These are phyloP conservation scores for Rutstroemia sp. DNA, from an alignment of 2,329 filamentous ascomycete genomes.

Conservation along the genomic window DNA sequence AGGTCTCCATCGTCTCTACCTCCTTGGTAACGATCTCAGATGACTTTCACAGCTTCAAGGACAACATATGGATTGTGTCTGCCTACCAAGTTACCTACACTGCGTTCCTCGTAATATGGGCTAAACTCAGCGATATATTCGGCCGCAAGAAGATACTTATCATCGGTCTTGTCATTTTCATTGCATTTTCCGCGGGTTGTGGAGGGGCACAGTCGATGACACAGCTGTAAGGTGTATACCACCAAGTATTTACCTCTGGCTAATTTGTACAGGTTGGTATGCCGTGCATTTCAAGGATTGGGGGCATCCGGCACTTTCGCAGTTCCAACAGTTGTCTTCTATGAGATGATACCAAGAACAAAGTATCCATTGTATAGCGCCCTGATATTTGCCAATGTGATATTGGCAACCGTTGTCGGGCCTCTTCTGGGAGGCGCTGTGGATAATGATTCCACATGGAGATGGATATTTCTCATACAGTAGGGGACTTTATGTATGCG, in stretches of 20 bases:
- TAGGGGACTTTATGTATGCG: not conserved
- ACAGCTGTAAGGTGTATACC: not conserved
- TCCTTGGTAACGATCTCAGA: not conserved
- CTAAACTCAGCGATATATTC: conserved; percentile 1
- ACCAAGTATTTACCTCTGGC: not conserved
- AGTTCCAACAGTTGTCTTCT: not conserved
- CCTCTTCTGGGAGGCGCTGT: conserved; percentile 29
- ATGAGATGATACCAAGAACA: not conserved
- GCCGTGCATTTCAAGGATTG: conserved; percentile 33
- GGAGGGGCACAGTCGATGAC: not conserved
- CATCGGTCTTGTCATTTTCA: not conserved
- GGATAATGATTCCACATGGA: conserved; percentile 29
- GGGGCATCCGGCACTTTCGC: conserved; percentile 38
- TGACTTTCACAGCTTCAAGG: not conserved
- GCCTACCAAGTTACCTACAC: not conserved
- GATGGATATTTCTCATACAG: conserved; percentile 20
- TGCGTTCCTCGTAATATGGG: not conserved
- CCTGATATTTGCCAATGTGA: conserved; percentile 7
- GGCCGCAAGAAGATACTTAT: not conserved
- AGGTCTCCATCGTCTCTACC: not conserved
- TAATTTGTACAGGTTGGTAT: conserved; percentile 7
- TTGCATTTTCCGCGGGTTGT: not conserved
- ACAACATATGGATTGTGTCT: not conserved
- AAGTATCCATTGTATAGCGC: conserved; percentile 23
- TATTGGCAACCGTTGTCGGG: conserved; percentile 14